Conservation (phyloP, 352 stramenopile species). For the Phytophthora hibernalis region DNA sequence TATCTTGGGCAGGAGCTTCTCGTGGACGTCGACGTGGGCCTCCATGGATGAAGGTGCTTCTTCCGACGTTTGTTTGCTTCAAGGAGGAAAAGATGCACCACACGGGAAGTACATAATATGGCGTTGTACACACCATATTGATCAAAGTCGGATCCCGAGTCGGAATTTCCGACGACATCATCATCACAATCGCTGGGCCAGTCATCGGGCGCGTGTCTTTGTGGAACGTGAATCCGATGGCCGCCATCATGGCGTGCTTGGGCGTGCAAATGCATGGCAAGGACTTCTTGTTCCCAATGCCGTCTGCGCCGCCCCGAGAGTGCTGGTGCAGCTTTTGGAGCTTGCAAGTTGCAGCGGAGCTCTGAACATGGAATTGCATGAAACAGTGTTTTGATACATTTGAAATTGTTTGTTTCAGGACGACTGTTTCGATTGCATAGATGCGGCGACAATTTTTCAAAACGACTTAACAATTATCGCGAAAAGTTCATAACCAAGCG, state of each 20-base stretch:
- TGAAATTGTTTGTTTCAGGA: constrained; percentile 1
- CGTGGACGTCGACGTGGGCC: constrained; percentile 43
- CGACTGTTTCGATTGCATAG: constrained; percentile 11
- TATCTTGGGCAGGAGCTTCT: constrained; percentile 45
- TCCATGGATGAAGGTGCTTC: constrained; percentile 18
- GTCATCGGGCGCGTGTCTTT: not conserved
- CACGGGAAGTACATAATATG: not conserved
- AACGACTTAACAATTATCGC: constrained; percentile 1
- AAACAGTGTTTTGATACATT: not conserved
- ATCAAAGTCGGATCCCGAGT: too few species aligned
- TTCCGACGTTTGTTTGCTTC: constrained; percentile 14
- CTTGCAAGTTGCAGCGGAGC: too few species aligned
- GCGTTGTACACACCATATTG: not conserved
- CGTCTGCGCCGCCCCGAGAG: too few species aligned
- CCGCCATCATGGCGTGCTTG: not conserved
- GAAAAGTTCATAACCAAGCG: not conserved
- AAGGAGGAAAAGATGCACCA: constrained; percentile 2
- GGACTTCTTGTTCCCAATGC: too few species aligned
- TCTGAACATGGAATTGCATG: too few species aligned
- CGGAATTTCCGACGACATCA: too few species aligned
- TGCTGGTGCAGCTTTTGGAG: too few species aligned
- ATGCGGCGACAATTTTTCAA: constrained; percentile 3
- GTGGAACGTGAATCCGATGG: not conserved
- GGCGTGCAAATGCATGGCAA: not conserved
- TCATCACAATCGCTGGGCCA: not conserved